These are phyloP conservation scores for Typha latifolia DNA, from an alignment of 176 grass and related monocot genomes.

Conservation along the genomic window DNA sequence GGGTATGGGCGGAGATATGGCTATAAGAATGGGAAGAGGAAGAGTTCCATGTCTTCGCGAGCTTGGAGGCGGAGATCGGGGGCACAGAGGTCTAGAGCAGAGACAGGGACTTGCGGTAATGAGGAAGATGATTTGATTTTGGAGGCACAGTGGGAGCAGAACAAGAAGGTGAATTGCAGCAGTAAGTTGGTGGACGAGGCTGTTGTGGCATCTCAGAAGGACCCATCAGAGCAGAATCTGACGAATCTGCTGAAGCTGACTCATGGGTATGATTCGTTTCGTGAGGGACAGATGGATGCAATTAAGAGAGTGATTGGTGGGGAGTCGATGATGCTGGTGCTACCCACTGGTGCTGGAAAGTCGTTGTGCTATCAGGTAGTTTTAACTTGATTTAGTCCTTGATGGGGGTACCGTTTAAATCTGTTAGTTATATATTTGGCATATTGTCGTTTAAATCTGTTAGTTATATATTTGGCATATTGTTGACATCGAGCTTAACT, in stretches of 20 bases:
- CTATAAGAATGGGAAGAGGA: slow-evolving; percentile 53
- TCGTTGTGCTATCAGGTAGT: slow-evolving; percentile 93
- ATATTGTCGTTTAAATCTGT: too few species aligned
- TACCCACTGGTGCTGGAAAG: slow-evolving; percentile 89
- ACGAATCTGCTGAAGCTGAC: slow-evolving; percentile 49
- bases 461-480: not conserved
- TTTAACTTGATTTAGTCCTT: not conserved
- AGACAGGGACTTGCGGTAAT: not conserved
- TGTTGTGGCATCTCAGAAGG: slow-evolving; percentile 30
- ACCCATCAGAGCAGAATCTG: slow-evolving; percentile 60
- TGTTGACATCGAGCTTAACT: too few species aligned
- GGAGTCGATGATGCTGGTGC: slow-evolving; percentile 69
- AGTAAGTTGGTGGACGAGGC: slow-evolving; percentile 31
- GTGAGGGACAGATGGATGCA: slow-evolving; percentile 60
- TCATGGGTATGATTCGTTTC: slow-evolving; percentile 67
- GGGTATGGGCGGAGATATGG: slow-evolving; percentile 56
- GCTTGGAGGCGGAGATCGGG: slow-evolving; percentile 40
- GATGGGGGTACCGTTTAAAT: too few species aligned
- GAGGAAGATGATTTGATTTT: slow-evolving; percentile 41
- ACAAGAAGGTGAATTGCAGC: slow-evolving; percentile 21
- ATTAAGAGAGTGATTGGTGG: slow-evolving; percentile 66
- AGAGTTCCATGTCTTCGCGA: slow-evolving; percentile 33
- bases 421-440: not conserved
- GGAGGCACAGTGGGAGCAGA: slow-evolving; percentile 33
- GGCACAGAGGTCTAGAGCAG: slow-evolving; percentile 4